Conservation (phyloP, 108 stramenopile genomes). For the Skeletonema grethae region DNA sequence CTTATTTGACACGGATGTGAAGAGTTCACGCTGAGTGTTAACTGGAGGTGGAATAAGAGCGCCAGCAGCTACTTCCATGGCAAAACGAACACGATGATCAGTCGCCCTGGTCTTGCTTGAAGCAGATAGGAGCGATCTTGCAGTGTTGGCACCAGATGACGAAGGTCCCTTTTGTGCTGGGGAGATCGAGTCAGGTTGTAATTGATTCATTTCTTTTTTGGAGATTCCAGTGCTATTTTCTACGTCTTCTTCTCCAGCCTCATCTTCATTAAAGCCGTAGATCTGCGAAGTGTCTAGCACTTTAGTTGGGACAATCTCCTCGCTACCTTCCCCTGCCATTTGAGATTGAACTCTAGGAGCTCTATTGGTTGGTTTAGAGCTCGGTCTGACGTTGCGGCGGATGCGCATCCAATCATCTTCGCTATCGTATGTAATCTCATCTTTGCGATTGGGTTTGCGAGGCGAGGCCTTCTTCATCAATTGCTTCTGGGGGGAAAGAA, state of each 20-base stretch:
- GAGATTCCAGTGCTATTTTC: not conserved
- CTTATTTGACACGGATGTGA: not conserved
- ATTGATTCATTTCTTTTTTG: not conserved
- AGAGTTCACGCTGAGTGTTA: not conserved
- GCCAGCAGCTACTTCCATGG: not conserved
- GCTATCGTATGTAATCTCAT: not conserved
- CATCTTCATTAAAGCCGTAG: not conserved
- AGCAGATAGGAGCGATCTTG: not conserved
- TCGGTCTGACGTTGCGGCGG: not conserved
- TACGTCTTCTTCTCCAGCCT: not conserved
- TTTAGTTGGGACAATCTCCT: not conserved
- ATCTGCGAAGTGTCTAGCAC: not conserved
- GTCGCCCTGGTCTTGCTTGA: not conserved
- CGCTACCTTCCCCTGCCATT: conserved; percentile 1
- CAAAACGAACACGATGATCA: not conserved
- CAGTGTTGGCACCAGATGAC: not conserved
- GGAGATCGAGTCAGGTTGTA: not conserved
- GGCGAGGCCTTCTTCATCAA: not conserved
- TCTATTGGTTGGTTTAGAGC: not conserved
- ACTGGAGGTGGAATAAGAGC: not conserved
- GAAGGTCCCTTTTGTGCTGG: not conserved
- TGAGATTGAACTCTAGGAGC: not conserved
- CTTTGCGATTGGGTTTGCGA: not conserved
- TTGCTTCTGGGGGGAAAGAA: not conserved
- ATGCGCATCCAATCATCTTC: conserved; percentile 6